Evolutionary conservation across 2,329 filamentous ascomycete species (phyloP), one percentile per base, ranked within the genome.

Genomic region (Berkeleyomyces basicola): DNA sequence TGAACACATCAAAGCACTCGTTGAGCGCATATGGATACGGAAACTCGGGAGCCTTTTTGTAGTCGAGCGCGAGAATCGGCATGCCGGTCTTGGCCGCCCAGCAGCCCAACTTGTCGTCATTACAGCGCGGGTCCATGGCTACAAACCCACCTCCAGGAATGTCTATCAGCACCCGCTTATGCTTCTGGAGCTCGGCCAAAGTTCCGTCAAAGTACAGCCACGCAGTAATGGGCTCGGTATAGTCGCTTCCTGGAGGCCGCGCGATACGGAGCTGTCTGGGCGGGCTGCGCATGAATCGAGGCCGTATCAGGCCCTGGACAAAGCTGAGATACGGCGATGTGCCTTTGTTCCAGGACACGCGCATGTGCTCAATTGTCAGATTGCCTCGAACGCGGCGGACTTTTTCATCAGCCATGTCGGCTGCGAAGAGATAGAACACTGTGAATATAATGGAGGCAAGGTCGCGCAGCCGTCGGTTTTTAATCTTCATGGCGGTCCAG

Each of bases 151-250:
- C 93, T 1, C 93, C 93, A 0, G 93, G 93, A 3, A 97, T 84
- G 72, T 99, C 93, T 43, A 99, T 71, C 1, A 99, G 81, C 37
- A 99, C 73, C 68, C 87, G 87, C 59, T 82, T 85, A 70, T 95
- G 87, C 49, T 86, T 81, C 68, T 84, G 83, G 55, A 96, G 76
- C 57, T 90, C 85, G 1, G 85, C 83, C 6, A 96, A 74, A 0
- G 91, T 86, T 0, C 93, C 93, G 69, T 97, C 90, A 69, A 91
- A 99, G 72, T 96, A 99, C 40, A 99, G 77, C 91, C 92, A 97
- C 1, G 82, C 92, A 63, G 83, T 80, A 0, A 96, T 84, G 0
- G 90, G 87, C 47, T 95, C 90, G 61, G 79, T 85, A 73, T 96
- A 96, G 66, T 88, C 84, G 66, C 90, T 96, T 43, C 83, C 82